These are phyloP conservation scores for Tephrocybe sp. DNA, from an alignment of 768 basidiomycete species.

Conservation along the genomic window DNA sequence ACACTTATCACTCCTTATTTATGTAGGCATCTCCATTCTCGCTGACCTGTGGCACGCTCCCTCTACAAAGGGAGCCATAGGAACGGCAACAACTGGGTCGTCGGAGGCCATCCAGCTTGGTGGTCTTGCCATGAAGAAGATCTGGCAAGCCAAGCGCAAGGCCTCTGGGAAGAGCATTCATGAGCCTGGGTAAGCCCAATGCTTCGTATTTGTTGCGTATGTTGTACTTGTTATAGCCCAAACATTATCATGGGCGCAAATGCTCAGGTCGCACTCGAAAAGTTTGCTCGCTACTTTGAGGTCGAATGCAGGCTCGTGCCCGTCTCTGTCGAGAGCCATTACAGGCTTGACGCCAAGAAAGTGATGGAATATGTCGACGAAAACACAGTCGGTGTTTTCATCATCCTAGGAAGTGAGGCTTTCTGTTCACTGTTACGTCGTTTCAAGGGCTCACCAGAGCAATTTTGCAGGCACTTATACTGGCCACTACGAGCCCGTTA, in stretches of 20 bases:
- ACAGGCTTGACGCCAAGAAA: constrained; percentile 57
- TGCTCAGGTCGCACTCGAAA: constrained; percentile 70
- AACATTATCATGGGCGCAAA: constrained; percentile 70
- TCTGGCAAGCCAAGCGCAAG: constrained; percentile 68
- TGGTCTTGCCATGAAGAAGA: constrained; percentile 72
- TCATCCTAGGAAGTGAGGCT: constrained; percentile 40
- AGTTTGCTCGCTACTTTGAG: constrained; percentile 70
- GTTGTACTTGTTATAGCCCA: constrained; percentile 32
- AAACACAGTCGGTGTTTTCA: constrained; percentile 70
- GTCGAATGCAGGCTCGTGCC: constrained; percentile 60
- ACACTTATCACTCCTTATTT: neutral
- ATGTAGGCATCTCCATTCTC: constrained; percentile 42
- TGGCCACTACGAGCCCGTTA: constrained; percentile 76
- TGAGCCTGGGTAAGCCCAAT: constrained; percentile 57
- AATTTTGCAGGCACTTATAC: constrained; percentile 49
- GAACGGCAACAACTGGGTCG: constrained; percentile 70
- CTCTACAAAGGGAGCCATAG: constrained; percentile 57
- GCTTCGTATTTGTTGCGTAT: neutral
- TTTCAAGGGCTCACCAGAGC: constrained; percentile 53
- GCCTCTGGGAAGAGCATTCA: constrained; percentile 68
- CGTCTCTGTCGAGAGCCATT: constrained; percentile 47
- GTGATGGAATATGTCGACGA: constrained; percentile 69
- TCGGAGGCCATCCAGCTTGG: constrained; percentile 74
- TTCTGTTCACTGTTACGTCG: neutral
- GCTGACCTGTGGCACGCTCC: constrained; percentile 72